phyloP scores from a whole-genome alignment of 2,329 filamentous ascomycete genomes.

The Thielaviopsis populi region DNA sequence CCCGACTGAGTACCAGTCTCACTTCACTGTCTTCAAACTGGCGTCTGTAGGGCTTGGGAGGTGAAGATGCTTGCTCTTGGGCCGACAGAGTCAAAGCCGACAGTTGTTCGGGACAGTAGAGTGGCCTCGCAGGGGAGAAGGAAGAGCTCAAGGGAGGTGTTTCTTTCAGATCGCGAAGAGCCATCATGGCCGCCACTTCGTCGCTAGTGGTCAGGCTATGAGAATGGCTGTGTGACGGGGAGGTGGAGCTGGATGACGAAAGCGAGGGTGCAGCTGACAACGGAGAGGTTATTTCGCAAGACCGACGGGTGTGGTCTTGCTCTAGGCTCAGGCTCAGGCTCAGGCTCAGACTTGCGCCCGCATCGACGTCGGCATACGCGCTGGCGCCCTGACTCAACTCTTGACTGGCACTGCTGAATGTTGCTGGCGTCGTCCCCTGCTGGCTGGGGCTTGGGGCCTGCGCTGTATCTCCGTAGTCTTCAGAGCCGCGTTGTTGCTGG shows the following conservation, averaged over 20 bases:
- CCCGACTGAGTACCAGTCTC: background rate
- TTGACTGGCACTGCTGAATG: background rate
- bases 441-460: background rate
- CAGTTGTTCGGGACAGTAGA: slow-evolving; percentile 13
- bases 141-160: background rate
- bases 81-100: background rate
- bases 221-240: slow-evolving; percentile 6
- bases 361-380: too few species aligned
- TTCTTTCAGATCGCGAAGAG: slow-evolving; percentile 13
- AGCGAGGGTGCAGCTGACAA: slow-evolving; percentile 8
- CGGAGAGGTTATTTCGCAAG: slow-evolving; percentile 5
- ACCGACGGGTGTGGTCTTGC: background rate
- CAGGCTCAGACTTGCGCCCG: too few species aligned
- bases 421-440: background rate
- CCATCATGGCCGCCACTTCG: slow-evolving; percentile 15
- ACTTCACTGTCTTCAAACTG: slow-evolving; percentile 6
- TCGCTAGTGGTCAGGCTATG: slow-evolving; percentile 14
- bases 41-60: slow-evolving; percentile 10
- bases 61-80: background rate
- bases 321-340: background rate
- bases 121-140: background rate
- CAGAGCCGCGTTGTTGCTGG: background rate
- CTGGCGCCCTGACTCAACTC: background rate
- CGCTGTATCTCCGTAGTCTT: background rate
- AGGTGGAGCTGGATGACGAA: background rate